Evolutionary conservation across 2,329 filamentous ascomycete genomes (phyloP), one percentile per base, ranked within the genome.

Genomic region (Magnaporthales sp.): DNA sequence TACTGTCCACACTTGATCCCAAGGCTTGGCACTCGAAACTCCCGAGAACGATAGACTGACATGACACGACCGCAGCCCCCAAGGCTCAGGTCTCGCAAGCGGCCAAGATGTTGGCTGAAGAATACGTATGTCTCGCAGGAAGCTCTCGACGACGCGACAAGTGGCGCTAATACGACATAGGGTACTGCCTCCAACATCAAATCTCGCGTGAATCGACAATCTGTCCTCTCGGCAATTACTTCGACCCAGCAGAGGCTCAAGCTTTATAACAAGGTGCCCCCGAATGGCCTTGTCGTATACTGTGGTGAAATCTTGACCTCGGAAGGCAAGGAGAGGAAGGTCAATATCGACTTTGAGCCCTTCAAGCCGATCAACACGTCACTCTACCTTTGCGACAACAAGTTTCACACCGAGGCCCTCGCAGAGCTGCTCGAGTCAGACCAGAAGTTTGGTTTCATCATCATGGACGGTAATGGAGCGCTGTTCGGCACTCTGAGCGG

Each of bases 281-380:
- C 95, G 64, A 99, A 99, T 80, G 95, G 95, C 68, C 84, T 99
- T 72, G 95, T 99, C 71, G 91, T 99, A 72, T 99, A 99, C 86
- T 99, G 95, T 80, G 95, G 95, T 89, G 95, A 99, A 97, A 98
- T 99, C 78, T 90, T 99, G 84, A 99, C 95, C 67, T 90, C 89
- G 31, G 95, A 99, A 84, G 95, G 95, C 80, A 99, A 99, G 81
- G 95, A 99, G 83, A 87, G 95, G 76, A 99, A 97, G 85, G 96
- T 99, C 84, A 99, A 99, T 81, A 99, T 99, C 78, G 96, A 99
- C 78, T 99, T 99, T 78, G 95, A 99, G 81, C 95, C 95, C 32
- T 99, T 99, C 86, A 99, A 99, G 86, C 95, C 95, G 69, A 99
- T 99, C 88, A 99, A 99, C 81, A 99, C 95, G 46, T 99, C 96